Evolutionary conservation across 768 basidiomycete species (phyloP).

Genomic region (Pleurotus citrinopileatus): DNA sequence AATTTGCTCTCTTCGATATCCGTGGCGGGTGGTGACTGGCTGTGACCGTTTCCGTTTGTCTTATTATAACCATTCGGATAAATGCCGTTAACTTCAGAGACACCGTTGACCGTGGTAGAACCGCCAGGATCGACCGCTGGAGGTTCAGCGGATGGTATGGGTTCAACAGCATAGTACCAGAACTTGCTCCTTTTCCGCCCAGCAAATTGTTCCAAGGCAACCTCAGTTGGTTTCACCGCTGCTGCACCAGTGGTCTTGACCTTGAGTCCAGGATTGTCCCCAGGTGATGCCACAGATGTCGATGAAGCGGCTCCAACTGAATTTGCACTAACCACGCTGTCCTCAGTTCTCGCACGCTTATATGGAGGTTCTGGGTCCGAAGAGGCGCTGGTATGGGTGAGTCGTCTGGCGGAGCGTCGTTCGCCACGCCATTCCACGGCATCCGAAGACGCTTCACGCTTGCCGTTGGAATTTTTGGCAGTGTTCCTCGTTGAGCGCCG

Average conservation of each 20-base stretch:
- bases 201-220: conserved; percentile 70
- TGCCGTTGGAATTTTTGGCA: conserved; percentile 45
- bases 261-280: conserved; percentile 34
- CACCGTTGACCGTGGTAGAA: conserved; percentile 13
- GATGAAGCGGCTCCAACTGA: conserved; percentile 41
- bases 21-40: not conserved
- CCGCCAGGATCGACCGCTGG: conserved; percentile 14
- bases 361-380: conserved; percentile 46
- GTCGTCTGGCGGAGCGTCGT: conserved; percentile 67
- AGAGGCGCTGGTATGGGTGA: conserved; percentile 48
- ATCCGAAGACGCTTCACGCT: conserved; percentile 51
- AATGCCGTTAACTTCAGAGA: not conserved
- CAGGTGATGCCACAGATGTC: conserved; percentile 24
- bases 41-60: conserved; percentile 2
- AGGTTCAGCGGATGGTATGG: conserved; percentile 38
- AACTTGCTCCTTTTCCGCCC: conserved; percentile 86
- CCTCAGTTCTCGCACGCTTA: conserved; percentile 79
- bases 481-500: conserved; percentile 56
- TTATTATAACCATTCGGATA: conserved; percentile 4
- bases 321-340: conserved; percentile 60
- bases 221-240: conserved; percentile 67
- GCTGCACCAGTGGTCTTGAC: conserved; percentile 59
- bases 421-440: conserved; percentile 72
- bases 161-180: conserved; percentile 88
- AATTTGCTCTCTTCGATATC: not conserved